Conservation (phyloP, 768 basidiomycete species). For the Lentinula sp. region DNA sequence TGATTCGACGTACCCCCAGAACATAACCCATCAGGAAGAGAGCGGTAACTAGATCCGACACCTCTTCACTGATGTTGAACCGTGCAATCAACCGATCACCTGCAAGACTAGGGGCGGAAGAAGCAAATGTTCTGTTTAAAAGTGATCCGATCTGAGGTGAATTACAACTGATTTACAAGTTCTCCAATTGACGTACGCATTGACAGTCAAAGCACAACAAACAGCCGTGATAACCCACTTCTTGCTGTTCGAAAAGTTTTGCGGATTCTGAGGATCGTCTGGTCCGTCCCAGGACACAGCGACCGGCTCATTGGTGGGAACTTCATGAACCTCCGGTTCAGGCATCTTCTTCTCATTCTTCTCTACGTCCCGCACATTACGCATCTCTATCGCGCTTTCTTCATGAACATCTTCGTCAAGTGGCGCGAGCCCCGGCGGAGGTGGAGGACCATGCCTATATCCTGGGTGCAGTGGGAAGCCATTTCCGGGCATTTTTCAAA, state of each 20-base stretch:
- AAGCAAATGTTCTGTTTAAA: slow-evolving; percentile 48
- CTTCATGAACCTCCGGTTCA: not conserved
- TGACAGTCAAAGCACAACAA: slow-evolving; percentile 43
- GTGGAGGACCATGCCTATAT: not conserved
- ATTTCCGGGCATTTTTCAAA: not conserved
- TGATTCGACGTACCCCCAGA: slow-evolving; percentile 31
- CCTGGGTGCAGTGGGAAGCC: not conserved
- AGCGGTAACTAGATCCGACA: slow-evolving; percentile 43
- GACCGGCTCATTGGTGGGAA: not conserved
- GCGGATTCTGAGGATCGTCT: slow-evolving; percentile 45
- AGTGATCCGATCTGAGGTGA: not conserved
- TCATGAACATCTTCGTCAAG: not conserved
- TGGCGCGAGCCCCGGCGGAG: not conserved
- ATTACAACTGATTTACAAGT: not conserved
- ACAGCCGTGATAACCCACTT: slow-evolving; percentile 46
- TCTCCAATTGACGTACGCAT: slow-evolving; percentile 36
- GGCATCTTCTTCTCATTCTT: slow-evolving; percentile 3
- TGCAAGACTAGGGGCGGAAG: slow-evolving; percentile 47
- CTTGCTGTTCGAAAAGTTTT: slow-evolving; percentile 54
- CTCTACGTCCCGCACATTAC: not conserved
- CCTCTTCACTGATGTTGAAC: slow-evolving; percentile 36
- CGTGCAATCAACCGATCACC: slow-evolving; percentile 23
- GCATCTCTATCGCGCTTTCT: not conserved
- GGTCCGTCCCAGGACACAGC: slow-evolving; percentile 49
- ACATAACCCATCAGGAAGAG: slow-evolving; percentile 48